Evolutionary conservation across 2,329 filamentous ascomycete species (phyloP).

Genomic region (Aspergillus brunneoviolaceus): DNA sequence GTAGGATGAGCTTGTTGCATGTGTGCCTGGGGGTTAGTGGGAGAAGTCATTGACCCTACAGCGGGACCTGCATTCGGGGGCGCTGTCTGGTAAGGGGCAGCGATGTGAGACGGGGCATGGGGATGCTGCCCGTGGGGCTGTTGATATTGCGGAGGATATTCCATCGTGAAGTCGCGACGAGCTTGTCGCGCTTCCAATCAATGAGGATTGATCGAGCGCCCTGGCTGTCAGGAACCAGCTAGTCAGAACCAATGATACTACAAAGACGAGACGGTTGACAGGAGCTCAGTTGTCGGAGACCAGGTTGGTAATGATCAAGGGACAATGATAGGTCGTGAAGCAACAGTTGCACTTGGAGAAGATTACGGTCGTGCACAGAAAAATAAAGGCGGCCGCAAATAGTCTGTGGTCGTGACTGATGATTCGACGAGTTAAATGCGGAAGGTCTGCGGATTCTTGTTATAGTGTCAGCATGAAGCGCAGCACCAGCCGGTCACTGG

Average conservation of each 20-base stretch:
- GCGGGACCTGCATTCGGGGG: slow-evolving; percentile 49
- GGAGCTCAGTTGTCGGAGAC: slow-evolving; percentile 16
- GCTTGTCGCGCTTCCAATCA: slow-evolving; percentile 26
- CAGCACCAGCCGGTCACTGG: slow-evolving; percentile 46
- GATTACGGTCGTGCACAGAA: slow-evolving; percentile 28
- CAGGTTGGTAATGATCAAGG: slow-evolving; percentile 17
- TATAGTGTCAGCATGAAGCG: slow-evolving; percentile 45
- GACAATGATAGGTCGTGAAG: slow-evolving; percentile 22
- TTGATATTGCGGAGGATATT: slow-evolving; percentile 72
- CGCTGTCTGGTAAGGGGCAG: slow-evolving; percentile 63
- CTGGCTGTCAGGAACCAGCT: slow-evolving; percentile 18
- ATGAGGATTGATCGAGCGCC: slow-evolving; percentile 20
- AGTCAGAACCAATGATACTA: slow-evolving; percentile 22
- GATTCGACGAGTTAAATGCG: slow-evolving; percentile 44
- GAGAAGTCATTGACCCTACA: slow-evolving; percentile 64
- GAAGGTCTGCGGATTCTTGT: slow-evolving; percentile 39
- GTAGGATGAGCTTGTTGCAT: slow-evolving; percentile 58
- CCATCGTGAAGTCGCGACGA: slow-evolving; percentile 57
- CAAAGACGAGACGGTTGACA: slow-evolving; percentile 17
- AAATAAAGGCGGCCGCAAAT: slow-evolving; percentile 24
- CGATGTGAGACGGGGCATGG: slow-evolving; percentile 58
- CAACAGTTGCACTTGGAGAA: slow-evolving; percentile 24
- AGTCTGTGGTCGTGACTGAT: slow-evolving; percentile 28
- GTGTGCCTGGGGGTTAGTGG: slow-evolving; percentile 68
- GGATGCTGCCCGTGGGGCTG: slow-evolving; percentile 62